A percentile compares a stretch with the other conserved stretches of the same genome.
Evolutionary conservation across 1,284 basidiomycete species (phyloP).

Genomic region (Wolfiporia cocos): DNA sequence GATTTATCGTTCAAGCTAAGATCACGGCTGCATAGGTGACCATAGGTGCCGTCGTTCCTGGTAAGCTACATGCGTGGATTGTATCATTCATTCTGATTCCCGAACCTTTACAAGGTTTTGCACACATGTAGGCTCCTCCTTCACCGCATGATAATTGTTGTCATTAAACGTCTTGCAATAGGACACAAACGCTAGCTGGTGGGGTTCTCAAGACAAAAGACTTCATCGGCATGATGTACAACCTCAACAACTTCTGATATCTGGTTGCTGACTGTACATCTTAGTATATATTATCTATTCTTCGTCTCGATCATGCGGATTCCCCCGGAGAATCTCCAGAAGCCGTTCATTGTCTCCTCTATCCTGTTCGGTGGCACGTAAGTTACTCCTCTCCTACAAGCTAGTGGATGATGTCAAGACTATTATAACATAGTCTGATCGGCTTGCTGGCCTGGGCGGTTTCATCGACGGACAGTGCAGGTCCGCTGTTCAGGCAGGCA

Average conservation of each 20-base stretch:
- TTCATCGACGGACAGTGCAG: conserved; percentile 1
- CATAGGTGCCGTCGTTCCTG: conserved; percentile 6
- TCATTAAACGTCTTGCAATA: neutral
- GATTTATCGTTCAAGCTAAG: neutral
- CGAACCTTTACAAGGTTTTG: conserved; percentile 6
- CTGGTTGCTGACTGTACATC: too few relatives aligned
- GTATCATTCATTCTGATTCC: too few relatives aligned
- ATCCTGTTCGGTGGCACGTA: conserved; percentile 6
- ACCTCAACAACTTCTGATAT: too few relatives aligned
- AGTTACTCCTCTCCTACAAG: too few relatives aligned
- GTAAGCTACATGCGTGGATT: too few relatives aligned
- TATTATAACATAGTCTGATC: too few relatives aligned
- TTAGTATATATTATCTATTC: conserved; percentile 7
- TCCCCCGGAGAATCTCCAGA: conserved; percentile 7
- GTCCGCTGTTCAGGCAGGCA: conserved; percentile 3
- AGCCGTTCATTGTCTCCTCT: conserved; percentile 6
- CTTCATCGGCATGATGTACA: conserved; percentile 7
- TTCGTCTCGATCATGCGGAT: conserved; percentile 7
- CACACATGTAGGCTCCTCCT: conserved; percentile 1
- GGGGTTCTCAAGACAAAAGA: conserved; percentile 5
- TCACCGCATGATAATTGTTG: neutral
- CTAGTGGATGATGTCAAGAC: too few relatives aligned
- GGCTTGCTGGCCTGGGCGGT: conserved; percentile 7
- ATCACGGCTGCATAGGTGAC: neutral
- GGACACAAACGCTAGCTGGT: conserved; percentile 4